Evolutionary conservation across 2,329 filamentous ascomycete species (phyloP).

Genomic region (Laburnicola sp.): DNA sequence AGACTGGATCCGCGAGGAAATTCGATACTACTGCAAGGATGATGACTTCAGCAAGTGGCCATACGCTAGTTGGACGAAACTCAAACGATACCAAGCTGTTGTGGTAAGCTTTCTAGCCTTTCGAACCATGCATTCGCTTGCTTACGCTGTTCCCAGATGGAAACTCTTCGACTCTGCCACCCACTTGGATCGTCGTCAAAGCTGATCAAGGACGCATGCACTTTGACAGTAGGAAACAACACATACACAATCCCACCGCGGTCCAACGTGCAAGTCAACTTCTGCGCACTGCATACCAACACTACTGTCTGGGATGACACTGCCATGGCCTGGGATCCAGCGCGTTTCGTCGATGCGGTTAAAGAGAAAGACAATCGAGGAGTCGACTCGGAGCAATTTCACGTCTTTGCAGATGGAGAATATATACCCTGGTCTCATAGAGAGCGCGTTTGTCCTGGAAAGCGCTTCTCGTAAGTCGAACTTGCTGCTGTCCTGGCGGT

Average conservation of each 20-base stretch:
- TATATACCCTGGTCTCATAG: constrained; percentile 21
- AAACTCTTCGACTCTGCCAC: constrained; percentile 17
- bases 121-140: not conserved
- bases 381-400: constrained; percentile 17
- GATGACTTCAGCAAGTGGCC: constrained; percentile 31
- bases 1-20: constrained; percentile 52
- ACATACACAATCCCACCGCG: constrained; percentile 14
- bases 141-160: constrained; percentile 11
- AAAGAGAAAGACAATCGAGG: not conserved
- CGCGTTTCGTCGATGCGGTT: constrained; percentile 27
- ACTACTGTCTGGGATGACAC: constrained; percentile 37
- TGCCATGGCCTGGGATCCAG: constrained; percentile 33
- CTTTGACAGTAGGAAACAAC: constrained; percentile 2
- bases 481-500: constrained; percentile 20
- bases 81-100: constrained; percentile 50
- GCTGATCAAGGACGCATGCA: not conserved
- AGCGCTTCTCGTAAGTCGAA: constrained; percentile 25
- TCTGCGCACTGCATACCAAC: constrained; percentile 33
- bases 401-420: constrained; percentile 10
- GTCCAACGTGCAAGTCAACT: constrained; percentile 11
- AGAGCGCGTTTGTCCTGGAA: constrained; percentile 23
- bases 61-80: constrained; percentile 48
- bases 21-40: constrained; percentile 22
- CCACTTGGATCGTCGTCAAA: constrained; percentile 14
- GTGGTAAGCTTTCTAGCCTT: constrained; percentile 41